Base-by-base conservation (phyloP, 2,329 filamentous ascomycete species). In the Ophiostoma ips region DNA sequence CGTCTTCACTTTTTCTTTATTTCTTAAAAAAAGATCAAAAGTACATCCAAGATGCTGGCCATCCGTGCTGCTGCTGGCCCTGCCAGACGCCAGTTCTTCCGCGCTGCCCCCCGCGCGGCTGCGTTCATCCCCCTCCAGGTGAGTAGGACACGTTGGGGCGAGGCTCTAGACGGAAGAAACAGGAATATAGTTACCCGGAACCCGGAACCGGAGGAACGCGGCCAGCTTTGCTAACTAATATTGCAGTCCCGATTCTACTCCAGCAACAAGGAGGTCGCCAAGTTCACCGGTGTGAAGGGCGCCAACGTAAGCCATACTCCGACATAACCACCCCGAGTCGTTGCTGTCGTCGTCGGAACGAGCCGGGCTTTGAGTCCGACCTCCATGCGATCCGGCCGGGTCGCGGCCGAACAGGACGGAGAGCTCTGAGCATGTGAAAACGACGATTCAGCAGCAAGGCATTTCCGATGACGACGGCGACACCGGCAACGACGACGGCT, bases 221-320 rank as follows among this genome's bases (percentile, higher is more conserved):
- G 21, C 8, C 13, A 43, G 9, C 10, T 12, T 21, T 43, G 30
- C 28, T 24, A 16, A 16, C 3, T 43, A 13, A 43, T 78, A n/a
- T n/a, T n/a, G 73, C 69, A 68, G 65, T 66, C 69, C 65, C 71
- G 79, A 69, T 72, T 79, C 77, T 65, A 77, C 72, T 65, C 67
- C 68, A 69, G 76, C 54, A 80, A 85, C 54, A 80, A 85, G 43
- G 79, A 85, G 38, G 88, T 96, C 62, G 92, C 89, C 68, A 86
- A 92, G 73, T 98, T 95, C 75, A 83, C 87, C 63, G 92, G 90
- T 60, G 76, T 79, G 66, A 95, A 94, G 73, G 87, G 85, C 65
- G 72, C 83, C 65, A 83, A 90, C 75, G 87, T 92, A 81, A 67
- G 84, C 72, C 53, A 52, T 47, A 44, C 48, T 45, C 19, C 19